A percentile compares a stretch with the other conserved stretches of the same genome.
Conservation (phyloP, 2,329 filamentous ascomycete genomes). For the Aurifilum marmelostoma region DNA sequence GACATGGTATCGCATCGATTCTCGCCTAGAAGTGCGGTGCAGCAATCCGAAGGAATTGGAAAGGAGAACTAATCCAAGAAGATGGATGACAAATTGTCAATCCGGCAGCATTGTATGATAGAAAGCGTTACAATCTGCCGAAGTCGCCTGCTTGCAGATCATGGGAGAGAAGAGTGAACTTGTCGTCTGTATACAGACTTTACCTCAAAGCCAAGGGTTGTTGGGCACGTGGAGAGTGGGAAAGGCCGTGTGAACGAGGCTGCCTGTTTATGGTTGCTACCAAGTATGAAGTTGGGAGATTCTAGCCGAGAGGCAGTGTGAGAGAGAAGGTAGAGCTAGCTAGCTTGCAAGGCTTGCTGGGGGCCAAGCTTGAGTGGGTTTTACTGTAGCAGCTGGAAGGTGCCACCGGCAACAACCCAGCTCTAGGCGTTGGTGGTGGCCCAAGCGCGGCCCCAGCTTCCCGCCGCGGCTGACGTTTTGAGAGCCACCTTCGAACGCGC, state of each 20-base stretch:
- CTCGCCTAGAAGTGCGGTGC: neutral
- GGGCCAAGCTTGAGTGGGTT: slow-evolving; percentile 3
- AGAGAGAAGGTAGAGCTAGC: neutral
- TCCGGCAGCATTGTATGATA: slow-evolving; percentile 12
- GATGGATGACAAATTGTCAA: slow-evolving; percentile 1
- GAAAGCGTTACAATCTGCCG: neutral
- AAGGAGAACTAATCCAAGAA: neutral
- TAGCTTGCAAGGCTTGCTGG: neutral
- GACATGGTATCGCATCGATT: neutral
- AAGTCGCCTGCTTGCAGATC: slow-evolving; percentile 4
- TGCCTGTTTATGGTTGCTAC: too few species aligned
- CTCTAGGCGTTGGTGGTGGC: neutral
- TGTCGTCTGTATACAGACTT: neutral
- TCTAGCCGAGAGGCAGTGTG: neutral
- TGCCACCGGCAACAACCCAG: slow-evolving; percentile 15
- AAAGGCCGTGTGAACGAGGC: neutral
- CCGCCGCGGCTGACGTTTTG: slow-evolving; percentile 12
- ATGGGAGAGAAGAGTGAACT: neutral
- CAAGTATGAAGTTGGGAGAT: neutral
- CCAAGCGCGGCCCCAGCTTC: slow-evolving; percentile 2
- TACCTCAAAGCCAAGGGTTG: neutral
- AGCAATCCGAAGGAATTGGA: neutral
- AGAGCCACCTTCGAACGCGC: slow-evolving; percentile 16
- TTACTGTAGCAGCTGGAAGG: neutral
- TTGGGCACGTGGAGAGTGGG: neutral